Percentiles rank a stretch among this genome's conserved stretches.
phyloP scores from a whole-genome alignment of 495 filamentous ascomycete genomes.

The Halenospora varia region DNA sequence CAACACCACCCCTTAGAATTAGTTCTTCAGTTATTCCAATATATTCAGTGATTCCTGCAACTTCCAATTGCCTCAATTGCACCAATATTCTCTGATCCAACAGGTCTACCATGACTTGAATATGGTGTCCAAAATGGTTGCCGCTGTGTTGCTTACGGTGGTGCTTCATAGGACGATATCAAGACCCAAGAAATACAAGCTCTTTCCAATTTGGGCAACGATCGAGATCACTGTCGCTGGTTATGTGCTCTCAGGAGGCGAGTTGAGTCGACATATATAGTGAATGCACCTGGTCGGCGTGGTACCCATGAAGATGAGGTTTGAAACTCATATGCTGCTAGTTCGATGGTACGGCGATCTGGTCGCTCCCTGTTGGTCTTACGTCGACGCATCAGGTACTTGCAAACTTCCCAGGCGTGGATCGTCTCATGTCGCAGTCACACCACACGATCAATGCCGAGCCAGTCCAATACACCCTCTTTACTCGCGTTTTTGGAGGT shows the following conservation, averaged over 20 bases:
- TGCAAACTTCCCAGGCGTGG: background rate
- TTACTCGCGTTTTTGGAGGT: background rate
- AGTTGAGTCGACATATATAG: background rate
- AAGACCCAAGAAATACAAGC: conserved; percentile 2
- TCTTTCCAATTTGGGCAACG: conserved; percentile 8
- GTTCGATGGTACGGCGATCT: background rate
- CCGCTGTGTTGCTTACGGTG: too few species aligned
- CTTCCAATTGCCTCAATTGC: too few species aligned
- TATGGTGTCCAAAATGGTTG: too few species aligned
- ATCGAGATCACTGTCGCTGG: background rate
- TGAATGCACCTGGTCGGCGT: too few species aligned
- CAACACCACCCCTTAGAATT: too few species aligned
- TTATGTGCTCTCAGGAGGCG: background rate
- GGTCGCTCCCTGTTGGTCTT: background rate
- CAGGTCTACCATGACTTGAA: too few species aligned
- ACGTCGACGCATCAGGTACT: background rate
- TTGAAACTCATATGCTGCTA: background rate
- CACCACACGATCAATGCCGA: background rate
- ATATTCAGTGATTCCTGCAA: too few species aligned
- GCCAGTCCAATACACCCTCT: background rate
- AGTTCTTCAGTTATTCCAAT: too few species aligned
- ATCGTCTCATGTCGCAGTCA: background rate
- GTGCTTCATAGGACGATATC: too few species aligned
- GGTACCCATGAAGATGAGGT: too few species aligned
- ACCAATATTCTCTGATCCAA: too few species aligned